Evolutionary conservation across 148 eudicot genomes (phyloP).

Genomic region (Dianthus caryophyllus): DNA sequence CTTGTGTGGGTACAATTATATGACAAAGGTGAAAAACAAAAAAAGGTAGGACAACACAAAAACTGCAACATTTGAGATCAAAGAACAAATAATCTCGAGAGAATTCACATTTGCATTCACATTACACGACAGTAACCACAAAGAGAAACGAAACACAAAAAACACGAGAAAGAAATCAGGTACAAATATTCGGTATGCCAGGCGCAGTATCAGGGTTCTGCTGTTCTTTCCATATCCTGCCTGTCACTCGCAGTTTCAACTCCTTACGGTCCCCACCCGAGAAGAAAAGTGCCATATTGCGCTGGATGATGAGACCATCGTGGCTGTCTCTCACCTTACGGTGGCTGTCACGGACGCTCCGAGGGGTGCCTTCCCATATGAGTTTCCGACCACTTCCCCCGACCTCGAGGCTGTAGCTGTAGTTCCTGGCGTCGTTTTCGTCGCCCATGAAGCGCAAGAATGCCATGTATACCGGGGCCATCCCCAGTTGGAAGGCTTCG

Average conservation of each 20-base stretch:
- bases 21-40: not conserved
- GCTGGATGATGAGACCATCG: conserved; percentile 83
- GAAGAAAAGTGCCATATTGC: conserved; percentile 93
- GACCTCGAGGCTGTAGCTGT: conserved; percentile 84
- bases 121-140: not conserved
- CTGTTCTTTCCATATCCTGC: conserved; percentile 94
- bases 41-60: not conserved
- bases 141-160: not conserved
- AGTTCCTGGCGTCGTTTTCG: conserved; percentile 75
- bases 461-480: conserved; percentile 95
- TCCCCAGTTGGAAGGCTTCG: conserved; percentile 80
- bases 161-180: conserved; percentile 23
- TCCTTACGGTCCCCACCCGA: conserved; percentile 90
- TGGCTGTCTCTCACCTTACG: conserved; percentile 90
- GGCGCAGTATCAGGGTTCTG: conserved; percentile 61
- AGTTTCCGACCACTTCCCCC: conserved; percentile 86
- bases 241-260: conserved; percentile 88
- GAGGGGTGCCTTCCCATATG: conserved; percentile 85
- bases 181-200: conserved; percentile 71
- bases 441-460: conserved; percentile 97
- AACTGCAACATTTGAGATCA: not conserved
- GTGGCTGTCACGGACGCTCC: conserved; percentile 88
- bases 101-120: conserved; percentile 7
- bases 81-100: conserved; percentile 15
- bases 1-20: too few relatives aligned